Base-by-base conservation (phyloP, 2,329 filamentous ascomycete genomes). In the Rhexocercosporidium sp. region DNA sequence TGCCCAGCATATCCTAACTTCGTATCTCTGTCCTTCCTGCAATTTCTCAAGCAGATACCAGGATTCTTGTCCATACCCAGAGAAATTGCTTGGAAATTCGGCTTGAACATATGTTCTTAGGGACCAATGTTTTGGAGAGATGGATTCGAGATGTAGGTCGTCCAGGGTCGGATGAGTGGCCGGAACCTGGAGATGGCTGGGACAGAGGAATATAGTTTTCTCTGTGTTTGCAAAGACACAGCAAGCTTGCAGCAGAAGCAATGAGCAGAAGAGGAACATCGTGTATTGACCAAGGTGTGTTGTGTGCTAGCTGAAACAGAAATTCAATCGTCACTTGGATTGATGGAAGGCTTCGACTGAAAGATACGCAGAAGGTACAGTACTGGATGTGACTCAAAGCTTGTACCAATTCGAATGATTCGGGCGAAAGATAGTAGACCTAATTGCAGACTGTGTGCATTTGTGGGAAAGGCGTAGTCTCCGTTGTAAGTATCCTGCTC, bases 1-100 rank as follows among this genome's bases (percentile, higher is more conserved):
- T 68, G 93, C 85, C 94, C 95, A 99, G 81, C 95, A 98, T 67
- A 97, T 85, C 64, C 96, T 89, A 59, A 97, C 86, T 82, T 99
- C 96, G 83, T 98, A 97, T 71, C 94, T 87, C 75, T 91, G 90
- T 12, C 88, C 87, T 41, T 88, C 85, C n/a, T 80, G 83, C 64
- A 99, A 83, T 39, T 84, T 81, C 65, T 91, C 86, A 6, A 99
- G 86, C 8, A 95, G 81, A 72, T 94, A 86, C 96, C 96, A 98
- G 31, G 91, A 90, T 61, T 89, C 83, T 12, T 83, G 80, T 8
- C 92, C 93, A 14, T 82, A 77, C 11, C 84, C 84, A 34, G 79
- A 76, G 1, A 81, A 76, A 8, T 81, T 73, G 7, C 81, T 84
- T 12, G 93, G 89, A 76, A 97, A 96, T 16, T 83, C 82, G 41